A percentile compares a stretch with the other conserved stretches of the same genome.
These are phyloP conservation scores for Candida maris DNA, from an alignment of 805 yeast genomes.

Conservation along the genomic window DNA sequence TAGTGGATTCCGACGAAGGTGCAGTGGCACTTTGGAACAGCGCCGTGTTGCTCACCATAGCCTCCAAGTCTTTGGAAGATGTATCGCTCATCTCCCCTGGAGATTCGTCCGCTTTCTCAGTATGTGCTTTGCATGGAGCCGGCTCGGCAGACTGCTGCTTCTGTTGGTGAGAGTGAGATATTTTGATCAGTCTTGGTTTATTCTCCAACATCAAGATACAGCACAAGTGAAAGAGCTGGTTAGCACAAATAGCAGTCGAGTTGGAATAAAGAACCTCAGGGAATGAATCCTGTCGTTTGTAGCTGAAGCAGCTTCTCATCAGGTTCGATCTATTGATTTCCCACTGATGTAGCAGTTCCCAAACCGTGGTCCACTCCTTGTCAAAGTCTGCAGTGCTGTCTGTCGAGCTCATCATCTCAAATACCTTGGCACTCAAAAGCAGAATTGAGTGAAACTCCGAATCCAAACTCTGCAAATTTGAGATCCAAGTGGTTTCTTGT, in stretches of 20 bases:
- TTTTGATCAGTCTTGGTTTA: conserved; percentile 36
- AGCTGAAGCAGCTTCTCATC: conserved; percentile 33
- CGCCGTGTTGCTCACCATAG: background rate
- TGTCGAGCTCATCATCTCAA: conserved; percentile 30
- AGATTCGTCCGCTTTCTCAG: background rate
- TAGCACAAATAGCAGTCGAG: conserved; percentile 39
- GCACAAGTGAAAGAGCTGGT: conserved; percentile 40
- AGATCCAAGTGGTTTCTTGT: conserved; percentile 4
- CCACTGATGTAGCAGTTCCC: conserved; percentile 41
- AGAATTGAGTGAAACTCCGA: conserved; percentile 20
- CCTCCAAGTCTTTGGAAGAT: too few relatives aligned
- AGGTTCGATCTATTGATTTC: conserved; percentile 32
- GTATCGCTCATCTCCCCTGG: background rate
- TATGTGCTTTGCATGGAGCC: too few relatives aligned
- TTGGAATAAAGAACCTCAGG: conserved; percentile 37
- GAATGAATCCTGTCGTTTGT: conserved; percentile 31
- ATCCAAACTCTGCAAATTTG: conserved; percentile 1
- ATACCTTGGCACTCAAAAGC: conserved; percentile 28
- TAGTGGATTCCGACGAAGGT: conserved; percentile 2
- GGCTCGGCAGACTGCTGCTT: background rate
- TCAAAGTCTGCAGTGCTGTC: conserved; percentile 30
- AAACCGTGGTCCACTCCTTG: conserved; percentile 36
- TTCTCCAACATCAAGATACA: conserved; percentile 38
- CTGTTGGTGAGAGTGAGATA: conserved; percentile 8
- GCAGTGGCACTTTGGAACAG: conserved; percentile 18